A percentile compares a stretch with the other conserved stretches of the same genome.
phyloP scores from a whole-genome alignment of 305 asterid species.

The Solanum hybrid region DNA sequence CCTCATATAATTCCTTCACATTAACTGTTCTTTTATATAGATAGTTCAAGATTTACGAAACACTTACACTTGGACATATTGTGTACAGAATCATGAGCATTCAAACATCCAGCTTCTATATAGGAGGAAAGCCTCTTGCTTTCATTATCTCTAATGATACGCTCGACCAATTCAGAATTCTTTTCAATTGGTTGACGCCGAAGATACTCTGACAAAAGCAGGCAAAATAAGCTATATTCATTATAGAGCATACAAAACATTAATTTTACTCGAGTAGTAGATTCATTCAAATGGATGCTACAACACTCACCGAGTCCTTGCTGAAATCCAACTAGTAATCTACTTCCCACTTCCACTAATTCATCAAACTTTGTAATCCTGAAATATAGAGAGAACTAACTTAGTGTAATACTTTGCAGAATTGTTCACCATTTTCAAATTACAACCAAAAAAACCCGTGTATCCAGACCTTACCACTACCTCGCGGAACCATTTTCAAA shows the following conservation, averaged over 20 bases:
- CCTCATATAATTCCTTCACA: background rate
- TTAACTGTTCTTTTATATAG: background rate
- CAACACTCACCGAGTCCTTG: constrained; percentile 56
- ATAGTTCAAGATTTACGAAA: background rate
- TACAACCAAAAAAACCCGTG: background rate
- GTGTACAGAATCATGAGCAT: constrained; percentile 34
- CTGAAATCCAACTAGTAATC: constrained; percentile 49
- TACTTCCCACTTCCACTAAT: constrained; percentile 42
- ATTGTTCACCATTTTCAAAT: background rate
- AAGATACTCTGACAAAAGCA: constrained; percentile 33
- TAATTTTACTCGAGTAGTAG: background rate
- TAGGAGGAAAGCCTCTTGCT: constrained; percentile 51
- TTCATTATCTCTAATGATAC: constrained; percentile 43
- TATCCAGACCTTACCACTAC: background rate
- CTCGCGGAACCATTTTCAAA: background rate
- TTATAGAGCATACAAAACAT: background rate
- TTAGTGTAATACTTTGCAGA: background rate
- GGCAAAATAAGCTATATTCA: constrained; percentile 4
- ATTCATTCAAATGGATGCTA: background rate
- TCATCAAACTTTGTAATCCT: constrained; percentile 64
- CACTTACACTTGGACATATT: constrained; percentile 62
- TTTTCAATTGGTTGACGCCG: constrained; percentile 37
- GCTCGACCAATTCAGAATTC: constrained; percentile 36
- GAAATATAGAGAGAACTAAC: background rate
- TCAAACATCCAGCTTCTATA: constrained; percentile 53